Evolutionary conservation across 306 rosid species (phyloP), one percentile per base, ranked within the genome.

Genomic region (Cyclanthera cordifolia): DNA sequence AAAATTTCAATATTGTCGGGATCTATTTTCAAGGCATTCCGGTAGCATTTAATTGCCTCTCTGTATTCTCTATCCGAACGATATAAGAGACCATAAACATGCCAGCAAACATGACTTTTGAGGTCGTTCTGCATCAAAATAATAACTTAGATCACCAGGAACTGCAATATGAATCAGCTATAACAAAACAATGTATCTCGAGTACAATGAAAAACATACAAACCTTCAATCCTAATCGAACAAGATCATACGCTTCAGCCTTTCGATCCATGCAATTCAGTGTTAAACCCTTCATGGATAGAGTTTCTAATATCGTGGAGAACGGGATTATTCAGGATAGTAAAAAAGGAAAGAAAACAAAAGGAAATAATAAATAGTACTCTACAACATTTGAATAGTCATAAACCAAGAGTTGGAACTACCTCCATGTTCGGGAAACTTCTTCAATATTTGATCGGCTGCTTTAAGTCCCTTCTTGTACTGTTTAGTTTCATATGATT

Each of bases 51-150:
- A 55, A 92, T 92, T 6, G 97, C 97, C 81, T 92, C 97, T 77
- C 97, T 87, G 79, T 92, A 92, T 76, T 92, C 97, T 84, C 98
- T 81, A 77, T 92, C 98, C 27, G 98, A 89, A 54, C 98, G 98
- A 72, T 92, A 92, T 74, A 92, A 95, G 25, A 92, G 98, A 74
- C 98, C 98, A 83, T 46, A 92, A 69, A 92, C 98, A 85, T 92
- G 98, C 98, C 98, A 92, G 86, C 98, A 92, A 74, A 92, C 98
- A 84, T 92, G 98, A 87, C 98, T 92, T 84, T 89, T 92, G 49
- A 92, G 88, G 76, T 92, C 98, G 84, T 89, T 87, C 98, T 92
- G 96, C 80, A 76, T 55, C 74, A 45, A 74, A 74, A 75, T 45
- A 82, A 57, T 46, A 77, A 43, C 15, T 72, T 27, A 82, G 76